A percentile compares a stretch with the other conserved stretches of the same genome.
These are phyloP conservation scores for Hirschioporus abietinus DNA, from an alignment of 768 basidiomycete species.

Conservation along the genomic window DNA sequence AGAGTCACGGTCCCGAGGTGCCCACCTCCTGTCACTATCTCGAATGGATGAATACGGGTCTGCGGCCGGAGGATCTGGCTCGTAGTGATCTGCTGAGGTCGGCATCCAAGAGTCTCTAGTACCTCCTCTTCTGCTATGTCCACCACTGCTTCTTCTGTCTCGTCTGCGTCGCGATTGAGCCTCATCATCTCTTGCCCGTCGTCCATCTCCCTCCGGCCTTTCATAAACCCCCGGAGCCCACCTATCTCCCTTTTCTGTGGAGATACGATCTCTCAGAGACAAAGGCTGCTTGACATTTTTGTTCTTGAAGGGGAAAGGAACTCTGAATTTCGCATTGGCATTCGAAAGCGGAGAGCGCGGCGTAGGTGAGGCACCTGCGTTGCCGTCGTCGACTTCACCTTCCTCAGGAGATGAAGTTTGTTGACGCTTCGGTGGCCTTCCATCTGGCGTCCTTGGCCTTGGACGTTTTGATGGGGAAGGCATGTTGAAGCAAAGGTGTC, in stretches of 20 bases:
- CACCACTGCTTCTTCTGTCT: constrained; percentile 2
- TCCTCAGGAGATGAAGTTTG: constrained; percentile 69
- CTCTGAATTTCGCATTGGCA: constrained; percentile 35
- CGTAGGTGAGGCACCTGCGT: constrained; percentile 19
- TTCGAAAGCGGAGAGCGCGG: constrained; percentile 16
- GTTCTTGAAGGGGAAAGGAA: constrained; percentile 77
- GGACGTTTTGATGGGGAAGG: constrained; percentile 44
- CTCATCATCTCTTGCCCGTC: constrained; percentile 18
- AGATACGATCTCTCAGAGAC: background rate
- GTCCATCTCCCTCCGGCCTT: constrained; percentile 40
- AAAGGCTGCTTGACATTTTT: constrained; percentile 13
- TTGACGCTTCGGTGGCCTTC: constrained; percentile 49
- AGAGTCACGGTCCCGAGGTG: constrained; percentile 20
- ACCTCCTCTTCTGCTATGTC: background rate
- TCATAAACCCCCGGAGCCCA: constrained; percentile 26
- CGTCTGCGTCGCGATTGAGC: background rate
- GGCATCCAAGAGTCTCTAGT: background rate
- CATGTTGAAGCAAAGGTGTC: constrained; percentile 3
- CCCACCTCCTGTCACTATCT: constrained; percentile 27
- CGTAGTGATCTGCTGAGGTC: constrained; percentile 19
- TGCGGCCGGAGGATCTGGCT: constrained; percentile 18
- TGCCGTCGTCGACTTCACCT: constrained; percentile 70
- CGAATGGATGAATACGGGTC: constrained; percentile 6
- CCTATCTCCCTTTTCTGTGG: background rate
- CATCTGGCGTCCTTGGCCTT: constrained; percentile 48